Base-by-base conservation (phyloP, 202 grass and related monocot species). In the Panicum hallii region DNA sequence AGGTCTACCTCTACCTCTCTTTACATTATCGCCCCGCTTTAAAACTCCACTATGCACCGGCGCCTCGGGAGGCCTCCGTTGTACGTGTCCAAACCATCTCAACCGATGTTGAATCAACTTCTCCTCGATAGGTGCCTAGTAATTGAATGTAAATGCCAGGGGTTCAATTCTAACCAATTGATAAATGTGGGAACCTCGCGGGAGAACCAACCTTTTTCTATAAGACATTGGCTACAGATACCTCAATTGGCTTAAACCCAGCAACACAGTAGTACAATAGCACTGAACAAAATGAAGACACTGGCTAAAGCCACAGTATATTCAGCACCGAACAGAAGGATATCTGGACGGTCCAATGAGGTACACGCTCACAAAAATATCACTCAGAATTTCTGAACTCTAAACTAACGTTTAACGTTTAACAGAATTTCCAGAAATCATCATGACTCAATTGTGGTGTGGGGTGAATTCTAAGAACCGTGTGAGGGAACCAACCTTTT, bases 401-500 rank as follows among this genome's bases (percentile, higher is more conserved):
- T 11, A 62, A 62, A 62, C 58, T 43, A 74, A 20, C 9, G 5
- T 28, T 13, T 16, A 45, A 7, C 9, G 54, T 13, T 68, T 13
- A 26, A 30, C 34, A 34, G 22, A 26, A 26, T 32, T 1, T 2
- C 50, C 61, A 52, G 60, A n/a, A 34, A 84, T 17, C 11, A 13
- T 34, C n/a, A 1, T 23, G 34, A 50, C 6, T 46, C 12, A 64
- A 12, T n/a, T 45, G 3, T 7, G 32, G 32, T 45, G 3, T 7
- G 32, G 32, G 32, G 32, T 32, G 32, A 32, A 32, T 32, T 32
- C 32, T 32, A 52, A 63, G 22, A 2, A 63, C 34, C 0, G 11
- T 4, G 30, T 85, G 48, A 47, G 63, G 20, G 22, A 75, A 88
- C 83, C 44, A 44, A 99, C 97, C 90, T 99, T 99, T 73, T 97